Base-by-base conservation (phyloP, 805 yeast species). In the Isabelozyma pseudorhagii region DNA sequence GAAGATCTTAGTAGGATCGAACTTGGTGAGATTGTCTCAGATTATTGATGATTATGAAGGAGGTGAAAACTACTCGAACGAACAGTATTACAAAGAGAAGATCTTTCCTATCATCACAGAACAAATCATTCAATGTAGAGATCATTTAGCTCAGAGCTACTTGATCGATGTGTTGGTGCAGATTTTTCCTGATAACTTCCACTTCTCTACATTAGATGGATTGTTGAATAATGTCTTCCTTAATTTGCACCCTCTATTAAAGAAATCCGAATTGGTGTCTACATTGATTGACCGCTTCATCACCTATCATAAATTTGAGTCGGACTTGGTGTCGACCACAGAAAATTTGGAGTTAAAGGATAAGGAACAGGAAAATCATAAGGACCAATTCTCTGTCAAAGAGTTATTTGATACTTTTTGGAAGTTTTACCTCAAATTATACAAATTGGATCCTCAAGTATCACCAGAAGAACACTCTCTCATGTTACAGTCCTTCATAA, bases 161-260 rank as follows among this genome's bases (percentile, higher is more conserved):
- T 70, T 94, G 50, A 75, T 92, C 45, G 99, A 94, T 62, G 97
- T 94, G 10, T 77, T 94, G 47, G 86, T 92, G 48, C 97, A 93
- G 64, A 96, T 92, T 1, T 94, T 94, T 71, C 97, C 98, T 0
- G 97, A 89, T 60, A 89, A 87, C 54, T 93, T 87, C 65, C 98
- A 94, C 60, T 69, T 91, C 51, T 77, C 77, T 17, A 89, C 97
- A 0, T 72, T 94, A 57, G 83, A 84, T 47, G 69, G 72, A 31
- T 82, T 88, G 55, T 74, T 94, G 55, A 64, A 63, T 45, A 78
- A 77, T 29, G 83, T 92, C 1, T 79, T 89, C 17, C 68, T 84
- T 47, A 77, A 81, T 49, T 72, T 94, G 52, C 84, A 82, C 61
- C 91, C 94, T 1, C 75, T 79, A 43, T 87, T 89, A n/a, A 78